Evolutionary conservation across 805 yeast species (phyloP), one percentile per base, ranked within the genome.

Genomic region (Hermanozyma aechmeae): DNA sequence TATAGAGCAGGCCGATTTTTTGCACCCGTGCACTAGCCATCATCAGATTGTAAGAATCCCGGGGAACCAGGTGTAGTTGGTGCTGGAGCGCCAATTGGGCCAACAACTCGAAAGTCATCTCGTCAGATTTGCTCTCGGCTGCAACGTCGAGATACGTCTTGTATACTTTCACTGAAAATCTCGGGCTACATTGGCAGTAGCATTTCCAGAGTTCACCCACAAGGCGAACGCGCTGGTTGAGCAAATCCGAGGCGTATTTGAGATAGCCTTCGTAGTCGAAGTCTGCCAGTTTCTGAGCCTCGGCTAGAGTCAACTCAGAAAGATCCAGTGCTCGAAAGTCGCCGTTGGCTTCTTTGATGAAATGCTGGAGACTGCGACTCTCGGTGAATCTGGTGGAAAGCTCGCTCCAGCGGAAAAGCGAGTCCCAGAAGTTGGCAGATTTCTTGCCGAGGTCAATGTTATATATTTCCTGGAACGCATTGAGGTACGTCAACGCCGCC

Each of bases 191-290:
- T 9, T 43, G 39, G 15, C 39, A 43, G 42, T 51, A 58, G 20
- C 61, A 45, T n/a, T 37, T 32, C 68, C 67, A 62, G 11, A 61
- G 39, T 28, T 56, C 53, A 12, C 39, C 29, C 26, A 60, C 39
- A 8, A 51, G 41, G 2, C 44, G 45, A 4, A 28, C 24, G 31
- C 69, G 43, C 28, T 45, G 51, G n/a, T 31, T 22, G 15, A 41
- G 36, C 18, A 61, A 36, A 13, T 43, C 48, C 3, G 43, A 33
- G 6, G 46, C 27, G 27, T 45, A 58, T 18, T 30, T 43, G 34
- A 60, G 38, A 40, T 43, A 62, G 4, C 57, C 53, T 33, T 58
- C 60, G 36, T 58, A 58, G 35, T 62, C 64, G 31, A 62, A 62
- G 26, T 58, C 47, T 3, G 49, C 54, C 32, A 53, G 42, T 23